Conservation (phyloP, 2,329 filamentous ascomycete genomes). For the Arachnomyces sp. region DNA sequence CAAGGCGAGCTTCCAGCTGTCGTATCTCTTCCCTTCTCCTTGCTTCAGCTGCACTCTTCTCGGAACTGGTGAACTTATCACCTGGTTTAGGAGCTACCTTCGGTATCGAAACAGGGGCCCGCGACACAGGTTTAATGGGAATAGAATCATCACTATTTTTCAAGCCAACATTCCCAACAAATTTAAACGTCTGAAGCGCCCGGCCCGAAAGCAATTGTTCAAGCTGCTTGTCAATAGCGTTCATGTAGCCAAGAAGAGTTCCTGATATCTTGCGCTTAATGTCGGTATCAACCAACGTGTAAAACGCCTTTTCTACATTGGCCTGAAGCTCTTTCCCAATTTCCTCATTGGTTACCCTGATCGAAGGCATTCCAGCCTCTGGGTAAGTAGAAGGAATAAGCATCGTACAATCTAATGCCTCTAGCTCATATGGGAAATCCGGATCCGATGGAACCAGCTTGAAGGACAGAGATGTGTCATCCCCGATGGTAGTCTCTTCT, state of each 20-base stretch:
- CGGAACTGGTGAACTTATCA: slow-evolving; percentile 49
- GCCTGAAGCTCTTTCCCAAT: slow-evolving; percentile 66
- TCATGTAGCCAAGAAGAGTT: slow-evolving; percentile 60
- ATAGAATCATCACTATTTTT: slow-evolving; percentile 9
- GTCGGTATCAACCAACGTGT: slow-evolving; percentile 50
- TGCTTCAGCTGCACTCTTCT: slow-evolving; percentile 56
- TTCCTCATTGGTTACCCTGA: slow-evolving; percentile 61
- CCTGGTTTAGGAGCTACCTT: slow-evolving; percentile 35
- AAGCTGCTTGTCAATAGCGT: slow-evolving; percentile 64
- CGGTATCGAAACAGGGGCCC: slow-evolving; percentile 3
- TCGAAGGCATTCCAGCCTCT: slow-evolving; percentile 41
- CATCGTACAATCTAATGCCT: slow-evolving; percentile 60
- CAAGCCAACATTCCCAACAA: slow-evolving; percentile 54
- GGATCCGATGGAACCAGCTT: slow-evolving; percentile 67
- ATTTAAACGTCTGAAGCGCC: slow-evolving; percentile 64
- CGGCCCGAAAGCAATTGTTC: slow-evolving; percentile 62
- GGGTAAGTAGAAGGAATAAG: slow-evolving; percentile 60
- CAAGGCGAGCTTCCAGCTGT: slow-evolving; percentile 69
- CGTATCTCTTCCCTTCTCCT: slow-evolving; percentile 59
- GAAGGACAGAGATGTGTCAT: slow-evolving; percentile 55
- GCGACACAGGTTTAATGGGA: slow-evolving; percentile 2
- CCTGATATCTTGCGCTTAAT: slow-evolving; percentile 34
- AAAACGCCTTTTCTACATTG: slow-evolving; percentile 71
- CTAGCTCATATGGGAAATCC: slow-evolving; percentile 73
- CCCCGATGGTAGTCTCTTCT: slow-evolving; percentile 38